Evolutionary conservation across 495 filamentous ascomycete species (phyloP).

Genomic region (Aspergillus hancockii): DNA sequence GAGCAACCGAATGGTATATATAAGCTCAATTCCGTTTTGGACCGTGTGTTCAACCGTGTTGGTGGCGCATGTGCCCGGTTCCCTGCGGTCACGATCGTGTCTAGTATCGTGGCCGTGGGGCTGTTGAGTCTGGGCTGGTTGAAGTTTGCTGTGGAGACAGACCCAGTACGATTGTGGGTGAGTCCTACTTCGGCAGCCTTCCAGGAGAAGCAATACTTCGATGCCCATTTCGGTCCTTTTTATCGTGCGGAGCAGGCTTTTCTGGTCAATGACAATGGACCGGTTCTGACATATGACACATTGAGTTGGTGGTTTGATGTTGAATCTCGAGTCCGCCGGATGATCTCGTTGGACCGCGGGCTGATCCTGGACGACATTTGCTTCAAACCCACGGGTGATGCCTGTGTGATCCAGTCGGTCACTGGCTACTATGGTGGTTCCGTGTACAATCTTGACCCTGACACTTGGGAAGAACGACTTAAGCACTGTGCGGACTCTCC

Average conservation of each 20-base stretch:
- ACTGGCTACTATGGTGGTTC: conserved; percentile 80
- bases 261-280: conserved; percentile 85
- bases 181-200: conserved; percentile 89
- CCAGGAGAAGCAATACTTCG: conserved; percentile 91
- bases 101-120: conserved; percentile 67
- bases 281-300: conserved; percentile 84
- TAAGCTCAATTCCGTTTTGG: conserved; percentile 72
- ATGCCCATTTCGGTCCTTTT: conserved; percentile 93
- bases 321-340: conserved; percentile 67
- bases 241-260: conserved; percentile 93
- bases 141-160: conserved; percentile 79
- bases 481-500: conserved; percentile 72
- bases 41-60: conserved; percentile 79
- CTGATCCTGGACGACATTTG: conserved; percentile 80
- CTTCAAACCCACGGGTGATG: conserved; percentile 87
- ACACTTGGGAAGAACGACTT: conserved; percentile 69
- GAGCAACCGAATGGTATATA: conserved; percentile 73
- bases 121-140: conserved; percentile 85
- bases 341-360: conserved; percentile 64
- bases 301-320: conserved; percentile 94
- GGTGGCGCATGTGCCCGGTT: conserved; percentile 79
- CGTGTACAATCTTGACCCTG: conserved; percentile 58
- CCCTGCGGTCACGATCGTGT: conserved; percentile 76
- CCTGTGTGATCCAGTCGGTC: conserved; percentile 89
- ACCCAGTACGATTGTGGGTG: conserved; percentile 93